These are phyloP conservation scores for Babesia bovis DNA, from an alignment of 169 alveolate genomes.

Conservation along the genomic window DNA sequence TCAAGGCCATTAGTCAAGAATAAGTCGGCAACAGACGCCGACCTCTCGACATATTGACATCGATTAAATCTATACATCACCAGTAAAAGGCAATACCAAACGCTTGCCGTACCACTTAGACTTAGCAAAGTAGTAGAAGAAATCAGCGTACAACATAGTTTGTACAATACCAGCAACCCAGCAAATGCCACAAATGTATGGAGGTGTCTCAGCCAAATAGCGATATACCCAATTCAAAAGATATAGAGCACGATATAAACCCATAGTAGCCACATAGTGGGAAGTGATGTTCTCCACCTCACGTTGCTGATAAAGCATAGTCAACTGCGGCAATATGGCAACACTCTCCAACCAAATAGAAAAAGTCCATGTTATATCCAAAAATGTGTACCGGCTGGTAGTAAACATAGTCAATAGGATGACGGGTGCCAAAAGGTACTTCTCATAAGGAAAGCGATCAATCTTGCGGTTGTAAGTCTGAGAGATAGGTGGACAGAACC, in stretches of 20 bases:
- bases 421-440: slow-evolving; percentile 83
- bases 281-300: slow-evolving; percentile 94
- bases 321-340: slow-evolving; percentile 94
- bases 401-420: slow-evolving; percentile 68
- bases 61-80: slow-evolving; percentile 64
- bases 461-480: slow-evolving; percentile 91
- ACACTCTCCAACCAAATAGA: slow-evolving; percentile 96
- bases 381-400: slow-evolving; percentile 55
- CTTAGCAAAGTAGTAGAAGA: slow-evolving; percentile 92
- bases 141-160: slow-evolving; percentile 91
- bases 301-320: slow-evolving; percentile 89
- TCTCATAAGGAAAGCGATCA: slow-evolving; percentile 90
- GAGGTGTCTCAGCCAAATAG: slow-evolving; percentile 80
- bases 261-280: slow-evolving; percentile 91
- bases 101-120: slow-evolving; percentile 88
- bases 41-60: slow-evolving; percentile 32
- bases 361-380: slow-evolving; percentile 91
- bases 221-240: slow-evolving; percentile 92
- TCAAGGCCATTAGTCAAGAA: slow-evolving; percentile 45
- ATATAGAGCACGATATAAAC: slow-evolving; percentile 91
- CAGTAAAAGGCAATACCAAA: slow-evolving; percentile 82
- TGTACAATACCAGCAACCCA: slow-evolving; percentile 92
- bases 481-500: slow-evolving; percentile 83
- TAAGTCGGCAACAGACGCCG: slow-evolving; percentile 52
- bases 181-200: slow-evolving; percentile 84